phyloP scores from a whole-genome alignment of 768 basidiomycete species.

The Leccinum rimulosum region DNA sequence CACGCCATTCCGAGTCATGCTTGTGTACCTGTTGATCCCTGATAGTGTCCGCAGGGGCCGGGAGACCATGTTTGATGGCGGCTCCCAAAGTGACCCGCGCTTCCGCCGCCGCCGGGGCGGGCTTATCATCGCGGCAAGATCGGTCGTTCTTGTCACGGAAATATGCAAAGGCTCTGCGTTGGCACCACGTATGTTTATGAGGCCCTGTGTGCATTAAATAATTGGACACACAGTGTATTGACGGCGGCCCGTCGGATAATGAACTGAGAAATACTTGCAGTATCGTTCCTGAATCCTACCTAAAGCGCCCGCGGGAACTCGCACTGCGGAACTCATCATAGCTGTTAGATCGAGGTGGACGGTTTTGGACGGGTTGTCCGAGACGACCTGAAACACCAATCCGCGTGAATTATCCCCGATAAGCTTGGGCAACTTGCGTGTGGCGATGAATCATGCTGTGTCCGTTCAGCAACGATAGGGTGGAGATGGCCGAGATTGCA shows the following conservation, averaged over 20 bases:
- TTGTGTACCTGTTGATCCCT: constrained; percentile 5
- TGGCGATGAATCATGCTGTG: neutral
- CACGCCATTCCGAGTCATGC: neutral
- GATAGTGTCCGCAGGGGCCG: neutral
- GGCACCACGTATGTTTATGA: neutral
- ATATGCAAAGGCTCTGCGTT: neutral
- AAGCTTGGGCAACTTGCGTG: neutral
- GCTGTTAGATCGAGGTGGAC: too few species aligned
- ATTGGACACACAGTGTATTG: neutral
- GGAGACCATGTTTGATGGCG: neutral
- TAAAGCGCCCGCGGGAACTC: neutral
- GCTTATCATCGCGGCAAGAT: constrained; percentile 8
- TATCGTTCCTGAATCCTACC: neutral
- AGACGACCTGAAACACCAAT: neutral
- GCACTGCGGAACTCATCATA: neutral
- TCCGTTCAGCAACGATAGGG: neutral
- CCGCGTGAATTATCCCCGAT: neutral
- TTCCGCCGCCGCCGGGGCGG: constrained; percentile 1
- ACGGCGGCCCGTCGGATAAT: neutral
- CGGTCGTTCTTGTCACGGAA: neutral
- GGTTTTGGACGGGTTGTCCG: neutral
- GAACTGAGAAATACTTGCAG: neutral
- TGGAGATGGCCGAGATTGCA: constrained; percentile 3
- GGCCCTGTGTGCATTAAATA: neutral
- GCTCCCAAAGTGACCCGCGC: neutral